Conservation (phyloP, 75 land plant genomes). For the Pinus taeda region DNA sequence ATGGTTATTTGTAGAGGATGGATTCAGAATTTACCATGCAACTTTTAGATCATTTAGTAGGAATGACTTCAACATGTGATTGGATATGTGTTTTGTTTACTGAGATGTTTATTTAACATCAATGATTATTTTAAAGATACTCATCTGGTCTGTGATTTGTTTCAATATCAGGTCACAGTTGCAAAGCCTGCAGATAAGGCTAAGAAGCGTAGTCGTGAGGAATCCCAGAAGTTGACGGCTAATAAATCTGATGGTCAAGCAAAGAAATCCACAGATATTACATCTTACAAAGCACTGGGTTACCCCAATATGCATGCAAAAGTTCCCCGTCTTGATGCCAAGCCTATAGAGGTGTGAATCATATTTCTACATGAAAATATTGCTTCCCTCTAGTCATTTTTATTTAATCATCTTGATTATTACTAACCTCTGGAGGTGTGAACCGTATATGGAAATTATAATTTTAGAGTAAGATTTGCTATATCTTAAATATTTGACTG, state of each 20-base stretch:
- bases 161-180: conserved; percentile 26
- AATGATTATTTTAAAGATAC: not conserved
- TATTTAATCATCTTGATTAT: not conserved
- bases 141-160: not conserved
- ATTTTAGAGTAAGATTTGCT: too few species aligned
- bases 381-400: too few species aligned
- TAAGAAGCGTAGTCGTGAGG: conserved; percentile 28
- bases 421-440: not conserved
- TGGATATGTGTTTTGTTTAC: not conserved
- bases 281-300: not conserved
- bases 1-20: not conserved
- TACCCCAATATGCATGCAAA: conserved; percentile 1
- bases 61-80: not conserved
- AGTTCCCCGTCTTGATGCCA: conserved; percentile 10
- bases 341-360: conserved; percentile 15
- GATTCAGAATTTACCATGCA: too few species aligned
- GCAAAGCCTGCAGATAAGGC: conserved; percentile 34
- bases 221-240: conserved; percentile 9
- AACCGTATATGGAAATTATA: too few species aligned
- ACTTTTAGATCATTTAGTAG: too few species aligned
- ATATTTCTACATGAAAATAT: not conserved
- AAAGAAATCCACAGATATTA: not conserved
- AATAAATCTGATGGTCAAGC: conserved; percentile 9
- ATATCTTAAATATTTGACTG: not conserved
- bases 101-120: not conserved